Conservation (phyloP, 1,139 yeast genomes). For the Geotrichum reessii region DNA sequence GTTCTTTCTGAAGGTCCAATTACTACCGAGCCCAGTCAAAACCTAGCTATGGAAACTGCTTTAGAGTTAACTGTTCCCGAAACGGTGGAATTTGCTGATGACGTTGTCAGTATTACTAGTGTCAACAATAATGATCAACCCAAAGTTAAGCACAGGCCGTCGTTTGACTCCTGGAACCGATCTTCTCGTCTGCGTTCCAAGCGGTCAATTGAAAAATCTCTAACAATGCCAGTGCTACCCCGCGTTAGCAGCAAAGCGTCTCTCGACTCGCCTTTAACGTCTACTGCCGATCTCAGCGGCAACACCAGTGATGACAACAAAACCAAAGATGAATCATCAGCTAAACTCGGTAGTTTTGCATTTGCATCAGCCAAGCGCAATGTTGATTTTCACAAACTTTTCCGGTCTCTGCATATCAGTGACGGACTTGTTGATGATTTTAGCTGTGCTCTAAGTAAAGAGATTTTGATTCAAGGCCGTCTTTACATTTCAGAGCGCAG, state of each 20-base stretch:
- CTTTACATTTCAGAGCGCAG: slow-evolving; percentile 75
- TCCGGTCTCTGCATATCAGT: slow-evolving; percentile 59
- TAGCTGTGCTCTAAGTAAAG: slow-evolving; percentile 84
- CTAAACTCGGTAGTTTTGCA: slow-evolving; percentile 36
- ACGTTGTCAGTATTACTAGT: neutral
- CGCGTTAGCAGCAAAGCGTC: neutral
- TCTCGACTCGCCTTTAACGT: neutral
- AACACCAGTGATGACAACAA: neutral
- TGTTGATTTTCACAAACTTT: slow-evolving; percentile 71
- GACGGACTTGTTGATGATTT: slow-evolving; percentile 79
- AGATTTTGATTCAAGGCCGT: slow-evolving; percentile 87
- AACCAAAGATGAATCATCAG: neutral
- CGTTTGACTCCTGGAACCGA: slow-evolving; percentile 8
- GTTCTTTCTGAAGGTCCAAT: neutral
- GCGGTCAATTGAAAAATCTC: neutral
- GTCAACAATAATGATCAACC: neutral
- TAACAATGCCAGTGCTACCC: slow-evolving; percentile 1
- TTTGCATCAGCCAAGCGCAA: slow-evolving; percentile 65
- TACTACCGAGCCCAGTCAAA: neutral
- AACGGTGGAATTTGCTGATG: neutral
- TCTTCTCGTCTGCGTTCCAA: neutral
- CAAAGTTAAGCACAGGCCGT: neutral
- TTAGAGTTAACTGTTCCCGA: neutral
- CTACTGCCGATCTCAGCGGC: neutral
- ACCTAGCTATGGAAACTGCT: neutral